Conservation (phyloP, 1,139 yeast species). For the Hansenula sp. region DNA sequence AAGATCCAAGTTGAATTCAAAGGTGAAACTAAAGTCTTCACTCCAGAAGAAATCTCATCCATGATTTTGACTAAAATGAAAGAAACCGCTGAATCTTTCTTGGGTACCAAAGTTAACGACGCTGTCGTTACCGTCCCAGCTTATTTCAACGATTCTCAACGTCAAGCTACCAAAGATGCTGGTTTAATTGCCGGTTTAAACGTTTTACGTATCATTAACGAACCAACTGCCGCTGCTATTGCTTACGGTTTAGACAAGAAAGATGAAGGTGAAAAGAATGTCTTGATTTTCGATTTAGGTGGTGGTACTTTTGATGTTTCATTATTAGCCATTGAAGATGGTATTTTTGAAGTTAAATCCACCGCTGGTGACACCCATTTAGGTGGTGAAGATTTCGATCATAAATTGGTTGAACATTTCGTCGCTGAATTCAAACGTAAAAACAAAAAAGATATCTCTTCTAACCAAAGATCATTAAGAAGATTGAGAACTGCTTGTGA, state of each 20-base stretch:
- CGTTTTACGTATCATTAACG: conserved; percentile 96
- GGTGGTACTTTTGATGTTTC: conserved; percentile 99
- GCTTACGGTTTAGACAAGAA: conserved; percentile 98
- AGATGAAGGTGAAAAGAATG: conserved; percentile 81
- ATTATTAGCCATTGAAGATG: conserved; percentile 90
- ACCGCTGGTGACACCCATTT: conserved; percentile 95
- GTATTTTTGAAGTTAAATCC: conserved; percentile 98
- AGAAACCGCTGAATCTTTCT: conserved; percentile 96
- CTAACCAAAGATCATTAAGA: conserved; percentile 80
- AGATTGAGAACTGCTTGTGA: conserved; percentile 89
- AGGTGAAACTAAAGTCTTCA: conserved; percentile 90
- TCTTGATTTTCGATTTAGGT: conserved; percentile 95
- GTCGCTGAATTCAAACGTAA: conserved; percentile 83
- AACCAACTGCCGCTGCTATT: conserved; percentile 98
- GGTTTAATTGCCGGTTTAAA: conserved; percentile 97
- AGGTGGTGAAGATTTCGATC: conserved; percentile 76
- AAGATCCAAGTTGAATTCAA: conserved; percentile 91
- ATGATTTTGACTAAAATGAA: conserved; percentile 98
- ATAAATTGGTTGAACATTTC: conserved; percentile 75
- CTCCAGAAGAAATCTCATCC: conserved; percentile 96
- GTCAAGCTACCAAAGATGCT: conserved; percentile 99
- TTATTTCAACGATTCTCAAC: conserved; percentile 96
- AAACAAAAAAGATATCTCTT: conserved; percentile 69
- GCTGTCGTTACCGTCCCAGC: conserved; percentile 98
- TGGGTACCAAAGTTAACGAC: conserved; percentile 88